A percentile compares a stretch with the other conserved stretches of the same genome.
phyloP scores from a whole-genome alignment of 2,329 filamentous ascomycete genomes.

The Fusarium circinatum region DNA sequence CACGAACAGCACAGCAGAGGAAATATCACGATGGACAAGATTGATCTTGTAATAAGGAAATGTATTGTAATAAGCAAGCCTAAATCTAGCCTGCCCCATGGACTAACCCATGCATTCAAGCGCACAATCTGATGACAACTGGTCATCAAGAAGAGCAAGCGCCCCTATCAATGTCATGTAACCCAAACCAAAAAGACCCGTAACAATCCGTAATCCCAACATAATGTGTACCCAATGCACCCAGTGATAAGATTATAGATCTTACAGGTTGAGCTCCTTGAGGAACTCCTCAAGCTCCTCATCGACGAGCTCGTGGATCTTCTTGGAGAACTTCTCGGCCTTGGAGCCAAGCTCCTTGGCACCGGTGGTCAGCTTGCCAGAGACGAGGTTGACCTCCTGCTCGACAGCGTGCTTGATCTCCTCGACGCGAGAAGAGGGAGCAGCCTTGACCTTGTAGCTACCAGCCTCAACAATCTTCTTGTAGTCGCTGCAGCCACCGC shows the following conservation, averaged over 20 bases:
- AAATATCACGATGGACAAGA: not conserved
- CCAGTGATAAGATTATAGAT: slow-evolving; percentile 36
- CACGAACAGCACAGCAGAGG: not conserved
- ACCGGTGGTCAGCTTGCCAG: slow-evolving; percentile 65
- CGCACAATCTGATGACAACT: slow-evolving; percentile 28
- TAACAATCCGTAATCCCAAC: slow-evolving; percentile 39
- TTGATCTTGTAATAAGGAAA: slow-evolving; percentile 25
- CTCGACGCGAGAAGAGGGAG: slow-evolving; percentile 57
- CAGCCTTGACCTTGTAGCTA: slow-evolving; percentile 69
- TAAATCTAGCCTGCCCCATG: slow-evolving; percentile 17
- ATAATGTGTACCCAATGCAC: slow-evolving; percentile 43
- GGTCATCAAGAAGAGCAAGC: slow-evolving; percentile 30
- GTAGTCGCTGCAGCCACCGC: slow-evolving; percentile 94
- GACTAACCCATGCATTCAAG: slow-evolving; percentile 27
- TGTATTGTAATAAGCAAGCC: slow-evolving; percentile 33
- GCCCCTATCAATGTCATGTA: slow-evolving; percentile 36
- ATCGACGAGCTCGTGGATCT: slow-evolving; percentile 70
- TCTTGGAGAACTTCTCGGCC: slow-evolving; percentile 70
- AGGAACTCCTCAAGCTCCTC: slow-evolving; percentile 70
- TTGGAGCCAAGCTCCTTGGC: slow-evolving; percentile 64
- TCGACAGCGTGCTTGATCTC: slow-evolving; percentile 70
- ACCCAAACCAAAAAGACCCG: slow-evolving; percentile 45
- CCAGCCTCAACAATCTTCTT: slow-evolving; percentile 80
- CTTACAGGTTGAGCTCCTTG: slow-evolving; percentile 59
- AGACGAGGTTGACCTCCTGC: slow-evolving; percentile 68